These are phyloP conservation scores for Coemansia sp. DNA, from an alignment of 192 early-diverging fungal species.

Conservation along the genomic window DNA sequence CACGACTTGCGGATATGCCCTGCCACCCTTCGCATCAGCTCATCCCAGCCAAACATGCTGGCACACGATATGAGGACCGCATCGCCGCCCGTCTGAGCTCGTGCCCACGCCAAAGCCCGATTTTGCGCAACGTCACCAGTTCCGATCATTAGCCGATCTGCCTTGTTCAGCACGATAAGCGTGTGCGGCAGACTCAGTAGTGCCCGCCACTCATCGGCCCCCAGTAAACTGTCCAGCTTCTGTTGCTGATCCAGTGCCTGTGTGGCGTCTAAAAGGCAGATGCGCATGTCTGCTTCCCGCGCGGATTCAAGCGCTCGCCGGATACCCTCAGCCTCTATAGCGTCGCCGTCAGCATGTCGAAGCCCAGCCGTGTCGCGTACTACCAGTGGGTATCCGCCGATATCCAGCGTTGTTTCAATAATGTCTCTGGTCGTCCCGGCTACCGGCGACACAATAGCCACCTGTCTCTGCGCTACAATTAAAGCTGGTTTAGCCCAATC, in stretches of 20 bases:
- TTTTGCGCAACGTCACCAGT: neutral
- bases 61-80: conserved; percentile 27
- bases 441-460: conserved; percentile 71
- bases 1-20: conserved; percentile 25
- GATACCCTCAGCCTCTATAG: conserved; percentile 69
- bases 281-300: conserved; percentile 63
- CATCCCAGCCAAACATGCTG: conserved; percentile 22
- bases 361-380: conserved; percentile 73
- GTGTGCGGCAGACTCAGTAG: conserved; percentile 50
- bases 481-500: conserved; percentile 1
- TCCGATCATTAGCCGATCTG: conserved; percentile 23
- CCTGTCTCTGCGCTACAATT: conserved; percentile 60
- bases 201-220: conserved; percentile 12
- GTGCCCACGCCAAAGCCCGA: conserved; percentile 7
- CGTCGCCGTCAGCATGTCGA: conserved; percentile 54
- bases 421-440: conserved; percentile 78
- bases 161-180: conserved; percentile 66
- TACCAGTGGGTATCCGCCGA: conserved; percentile 76
- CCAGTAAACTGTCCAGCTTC: neutral
- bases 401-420: conserved; percentile 67
- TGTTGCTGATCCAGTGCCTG: neutral
- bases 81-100: neutral
- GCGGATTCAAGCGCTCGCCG: conserved; percentile 55
- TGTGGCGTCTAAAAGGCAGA: conserved; percentile 58
- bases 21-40: conserved; percentile 25